A percentile compares a stretch with the other conserved stretches of the same genome.
Evolutionary conservation across 2,329 filamentous ascomycete species (phyloP).

Genomic region (Passalora sequoiae): DNA sequence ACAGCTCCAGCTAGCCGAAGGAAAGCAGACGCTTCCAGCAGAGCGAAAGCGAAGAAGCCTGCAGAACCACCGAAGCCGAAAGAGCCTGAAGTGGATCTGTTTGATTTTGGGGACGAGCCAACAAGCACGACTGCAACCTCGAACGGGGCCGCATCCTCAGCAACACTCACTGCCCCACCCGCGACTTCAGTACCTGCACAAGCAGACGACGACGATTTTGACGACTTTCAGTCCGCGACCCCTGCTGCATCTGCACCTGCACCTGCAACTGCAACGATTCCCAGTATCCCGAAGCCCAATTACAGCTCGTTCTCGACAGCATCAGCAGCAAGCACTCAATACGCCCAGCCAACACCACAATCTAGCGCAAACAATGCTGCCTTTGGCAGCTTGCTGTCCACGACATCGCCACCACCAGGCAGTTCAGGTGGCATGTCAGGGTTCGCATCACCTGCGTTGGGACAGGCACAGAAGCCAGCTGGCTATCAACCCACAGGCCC

Average conservation of each 20-base stretch:
- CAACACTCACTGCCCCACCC: constrained; percentile 24
- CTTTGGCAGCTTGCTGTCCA: constrained; percentile 75
- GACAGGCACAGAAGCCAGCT: constrained; percentile 50
- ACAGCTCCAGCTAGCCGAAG: constrained; percentile 48
- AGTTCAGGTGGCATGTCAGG: constrained; percentile 39
- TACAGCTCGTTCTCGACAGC: constrained; percentile 42
- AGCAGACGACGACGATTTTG: constrained; percentile 69
- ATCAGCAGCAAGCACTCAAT: constrained; percentile 57
- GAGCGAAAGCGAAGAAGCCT: constrained; percentile 54
- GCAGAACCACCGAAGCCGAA: constrained; percentile 71
- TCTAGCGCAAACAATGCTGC: constrained; percentile 76
- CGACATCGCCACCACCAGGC: constrained; percentile 68
- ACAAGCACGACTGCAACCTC: constrained; percentile 40
- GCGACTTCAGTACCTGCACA: constrained; percentile 16
- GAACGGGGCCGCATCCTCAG: constrained; percentile 36
- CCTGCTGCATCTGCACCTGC: constrained; percentile 50
- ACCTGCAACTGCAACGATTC: constrained; percentile 40
- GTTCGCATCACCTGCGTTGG: constrained; percentile 37
- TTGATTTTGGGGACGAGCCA: constrained; percentile 74
- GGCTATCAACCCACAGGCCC: constrained; percentile 73
- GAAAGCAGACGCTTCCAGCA: constrained; percentile 41
- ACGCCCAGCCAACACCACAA: constrained; percentile 76
- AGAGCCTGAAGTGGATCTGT: constrained; percentile 84
- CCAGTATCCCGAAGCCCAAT: constrained; percentile 32
- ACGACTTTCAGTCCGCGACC: constrained; percentile 90